Conservation (phyloP, 169 alveolate genomes). For the Plasmodium malariae region DNA sequence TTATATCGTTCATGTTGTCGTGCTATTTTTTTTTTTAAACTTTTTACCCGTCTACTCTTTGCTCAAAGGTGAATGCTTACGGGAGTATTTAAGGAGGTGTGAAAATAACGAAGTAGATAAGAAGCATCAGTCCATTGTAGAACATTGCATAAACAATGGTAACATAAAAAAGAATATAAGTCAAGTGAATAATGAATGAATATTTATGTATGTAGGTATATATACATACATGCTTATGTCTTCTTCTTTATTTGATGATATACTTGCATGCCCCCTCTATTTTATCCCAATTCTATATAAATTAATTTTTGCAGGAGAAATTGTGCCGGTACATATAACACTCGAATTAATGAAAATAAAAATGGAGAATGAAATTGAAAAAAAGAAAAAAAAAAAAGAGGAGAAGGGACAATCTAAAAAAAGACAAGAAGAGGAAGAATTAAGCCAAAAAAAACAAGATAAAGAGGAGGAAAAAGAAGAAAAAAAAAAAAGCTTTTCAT, state of each 20-base stretch:
- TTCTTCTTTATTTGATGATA: too few species aligned
- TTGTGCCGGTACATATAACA: slow-evolving; percentile 95
- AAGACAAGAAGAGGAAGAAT: slow-evolving; percentile 86
- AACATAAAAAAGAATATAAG: slow-evolving; percentile 84
- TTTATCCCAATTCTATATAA: not conserved
- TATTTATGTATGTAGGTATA: not conserved
- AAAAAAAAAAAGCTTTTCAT: slow-evolving; percentile 47
- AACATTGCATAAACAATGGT: slow-evolving; percentile 79
- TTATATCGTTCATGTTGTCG: not conserved
- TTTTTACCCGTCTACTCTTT: not conserved
- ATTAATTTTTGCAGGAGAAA: slow-evolving; percentile 83
- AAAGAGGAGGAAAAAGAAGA: not conserved
- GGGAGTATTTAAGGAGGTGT: slow-evolving; percentile 81
- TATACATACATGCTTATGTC: too few species aligned
- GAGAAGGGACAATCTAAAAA: slow-evolving; percentile 51
- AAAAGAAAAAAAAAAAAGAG: slow-evolving; percentile 89
- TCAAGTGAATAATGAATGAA: slow-evolving; percentile 75
- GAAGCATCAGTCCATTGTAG: slow-evolving; percentile 48
- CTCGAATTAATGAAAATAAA: slow-evolving; percentile 90
- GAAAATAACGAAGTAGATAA: slow-evolving; percentile 50
- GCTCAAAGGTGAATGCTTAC: slow-evolving; percentile 83
- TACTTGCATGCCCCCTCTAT: too few species aligned
- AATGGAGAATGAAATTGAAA: slow-evolving; percentile 84
- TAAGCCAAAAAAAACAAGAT: not conserved
- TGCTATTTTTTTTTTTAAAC: not conserved